phyloP scores from a whole-genome alignment of 352 stramenopile species.

The Globisporangium lucens region DNA sequence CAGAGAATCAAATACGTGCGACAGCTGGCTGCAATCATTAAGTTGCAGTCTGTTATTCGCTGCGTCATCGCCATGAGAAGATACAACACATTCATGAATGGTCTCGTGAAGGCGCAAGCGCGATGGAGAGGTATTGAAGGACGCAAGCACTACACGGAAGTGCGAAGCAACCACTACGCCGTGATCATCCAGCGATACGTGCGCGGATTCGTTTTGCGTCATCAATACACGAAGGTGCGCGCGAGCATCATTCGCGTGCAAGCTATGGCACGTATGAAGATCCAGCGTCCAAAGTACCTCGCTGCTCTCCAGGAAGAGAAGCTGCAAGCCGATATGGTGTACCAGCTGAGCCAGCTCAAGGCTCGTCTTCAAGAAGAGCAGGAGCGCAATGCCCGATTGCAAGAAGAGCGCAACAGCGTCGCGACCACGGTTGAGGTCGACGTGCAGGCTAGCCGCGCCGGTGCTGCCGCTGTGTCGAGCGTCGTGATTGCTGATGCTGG shows the following conservation, averaged over 20 bases:
- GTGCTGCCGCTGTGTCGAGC: slow-evolving; percentile 40
- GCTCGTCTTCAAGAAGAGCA: slow-evolving; percentile 78
- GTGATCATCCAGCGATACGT: slow-evolving; percentile 84
- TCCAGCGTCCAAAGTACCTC: slow-evolving; percentile 75
- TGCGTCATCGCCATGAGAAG: slow-evolving; percentile 81
- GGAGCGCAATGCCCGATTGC: slow-evolving; percentile 62
- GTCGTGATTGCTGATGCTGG: slow-evolving; percentile 75
- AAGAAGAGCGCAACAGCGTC: slow-evolving; percentile 49
- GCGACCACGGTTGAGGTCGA: slow-evolving; percentile 33
- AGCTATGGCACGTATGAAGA: slow-evolving; percentile 77
- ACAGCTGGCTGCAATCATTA: slow-evolving; percentile 75
- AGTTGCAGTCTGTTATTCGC: slow-evolving; percentile 77
- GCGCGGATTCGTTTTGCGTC: slow-evolving; percentile 63
- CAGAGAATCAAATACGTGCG: slow-evolving; percentile 76
- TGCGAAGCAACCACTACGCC: slow-evolving; percentile 81
- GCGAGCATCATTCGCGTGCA: slow-evolving; percentile 76
- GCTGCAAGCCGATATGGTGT: slow-evolving; percentile 83
- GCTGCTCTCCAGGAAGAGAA: slow-evolving; percentile 76
- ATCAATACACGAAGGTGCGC: slow-evolving; percentile 62
- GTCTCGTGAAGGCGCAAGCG: slow-evolving; percentile 57
- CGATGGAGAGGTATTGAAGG: slow-evolving; percentile 69
- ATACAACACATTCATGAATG: slow-evolving; percentile 81
- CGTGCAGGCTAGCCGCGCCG: slow-evolving; percentile 11
- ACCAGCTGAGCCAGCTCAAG: slow-evolving; percentile 79
- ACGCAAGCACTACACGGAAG: slow-evolving; percentile 57